Evolutionary conservation across 805 yeast species (phyloP).

Genomic region (Ogataea saltuana): DNA sequence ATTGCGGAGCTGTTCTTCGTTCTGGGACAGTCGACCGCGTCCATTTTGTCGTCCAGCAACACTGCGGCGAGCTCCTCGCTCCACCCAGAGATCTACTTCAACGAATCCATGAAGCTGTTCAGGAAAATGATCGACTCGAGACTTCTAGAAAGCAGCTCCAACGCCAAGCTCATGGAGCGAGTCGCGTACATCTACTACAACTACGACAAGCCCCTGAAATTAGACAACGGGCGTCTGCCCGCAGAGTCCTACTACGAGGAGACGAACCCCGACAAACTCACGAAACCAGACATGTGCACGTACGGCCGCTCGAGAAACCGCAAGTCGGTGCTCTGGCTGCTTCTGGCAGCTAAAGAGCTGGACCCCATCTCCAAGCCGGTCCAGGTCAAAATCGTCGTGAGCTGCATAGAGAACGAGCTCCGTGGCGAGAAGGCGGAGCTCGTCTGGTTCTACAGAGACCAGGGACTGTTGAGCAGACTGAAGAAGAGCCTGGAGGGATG

Average conservation of each 20-base stretch:
- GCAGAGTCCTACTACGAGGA: slow-evolving; percentile 36
- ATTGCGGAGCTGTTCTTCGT: slow-evolving; percentile 67
- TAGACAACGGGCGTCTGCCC: slow-evolving; percentile 1
- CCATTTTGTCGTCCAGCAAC: background rate
- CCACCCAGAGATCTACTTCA: slow-evolving; percentile 42
- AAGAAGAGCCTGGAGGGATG: slow-evolving; percentile 16
- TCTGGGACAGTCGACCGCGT: slow-evolving; percentile 38
- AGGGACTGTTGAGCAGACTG: slow-evolving; percentile 27
- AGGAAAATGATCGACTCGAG: slow-evolving; percentile 47
- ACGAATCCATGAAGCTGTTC: slow-evolving; percentile 46
- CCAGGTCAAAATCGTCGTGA: slow-evolving; percentile 28
- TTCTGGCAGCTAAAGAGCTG: slow-evolving; percentile 77
- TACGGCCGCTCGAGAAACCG: slow-evolving; percentile 63
- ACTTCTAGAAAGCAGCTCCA: slow-evolving; percentile 45
- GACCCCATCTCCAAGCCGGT: slow-evolving; percentile 34
- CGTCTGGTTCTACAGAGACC: slow-evolving; percentile 32
- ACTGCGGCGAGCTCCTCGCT: slow-evolving; percentile 1
- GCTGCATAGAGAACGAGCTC: slow-evolving; percentile 27
- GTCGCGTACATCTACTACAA: slow-evolving; percentile 35
- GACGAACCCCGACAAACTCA: slow-evolving; percentile 33
- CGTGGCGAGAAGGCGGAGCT: slow-evolving; percentile 3
- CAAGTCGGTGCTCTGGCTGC: slow-evolving; percentile 75
- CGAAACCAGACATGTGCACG: slow-evolving; percentile 41
- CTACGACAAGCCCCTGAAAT: slow-evolving; percentile 29
- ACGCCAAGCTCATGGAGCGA: slow-evolving; percentile 39